A percentile compares a stretch with the other conserved stretches of the same genome.
phyloP scores from a whole-genome alignment of 129 eudicot genomes.

The Calendula officinalis region DNA sequence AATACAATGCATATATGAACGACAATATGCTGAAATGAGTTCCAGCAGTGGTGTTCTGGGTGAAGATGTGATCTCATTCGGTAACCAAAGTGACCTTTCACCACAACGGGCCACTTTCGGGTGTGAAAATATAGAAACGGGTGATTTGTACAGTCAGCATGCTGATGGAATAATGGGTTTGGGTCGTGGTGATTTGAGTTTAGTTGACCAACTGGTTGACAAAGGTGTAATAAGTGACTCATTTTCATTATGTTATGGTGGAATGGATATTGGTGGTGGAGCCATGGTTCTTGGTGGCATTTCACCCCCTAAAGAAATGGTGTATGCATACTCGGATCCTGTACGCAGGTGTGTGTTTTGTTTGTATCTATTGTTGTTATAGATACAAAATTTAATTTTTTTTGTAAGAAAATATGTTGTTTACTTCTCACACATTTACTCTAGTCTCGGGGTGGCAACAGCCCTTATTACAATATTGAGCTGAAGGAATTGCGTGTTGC shows the following conservation, averaged over 20 bases:
- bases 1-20: constrained; percentile 72
- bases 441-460: constrained; percentile 99
- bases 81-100: constrained; percentile 80
- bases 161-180: constrained; percentile 99
- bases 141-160: constrained; percentile 85
- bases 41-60: constrained; percentile 98
- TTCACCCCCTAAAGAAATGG: constrained; percentile 69
- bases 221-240: constrained; percentile 79
- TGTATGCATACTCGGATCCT: constrained; percentile 72
- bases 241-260: constrained; percentile 94
- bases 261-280: constrained; percentile 98
- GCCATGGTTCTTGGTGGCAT: constrained; percentile 97
- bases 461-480: constrained; percentile 97
- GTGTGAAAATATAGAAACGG: constrained; percentile 90
- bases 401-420: constrained; percentile 52
- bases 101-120: constrained; percentile 94
- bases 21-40: constrained; percentile 97
- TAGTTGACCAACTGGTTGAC: constrained; percentile 96
- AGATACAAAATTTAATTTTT: constrained; percentile 36
- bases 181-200: constrained; percentile 91
- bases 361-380: constrained; percentile 34
- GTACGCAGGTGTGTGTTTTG: constrained; percentile 66
- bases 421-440: constrained; percentile 98
- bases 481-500: constrained; percentile 90
- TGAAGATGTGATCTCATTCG: constrained; percentile 81